phyloP scores from a whole-genome alignment of 129 eudicot species.

The Flaveria brownii region DNA sequence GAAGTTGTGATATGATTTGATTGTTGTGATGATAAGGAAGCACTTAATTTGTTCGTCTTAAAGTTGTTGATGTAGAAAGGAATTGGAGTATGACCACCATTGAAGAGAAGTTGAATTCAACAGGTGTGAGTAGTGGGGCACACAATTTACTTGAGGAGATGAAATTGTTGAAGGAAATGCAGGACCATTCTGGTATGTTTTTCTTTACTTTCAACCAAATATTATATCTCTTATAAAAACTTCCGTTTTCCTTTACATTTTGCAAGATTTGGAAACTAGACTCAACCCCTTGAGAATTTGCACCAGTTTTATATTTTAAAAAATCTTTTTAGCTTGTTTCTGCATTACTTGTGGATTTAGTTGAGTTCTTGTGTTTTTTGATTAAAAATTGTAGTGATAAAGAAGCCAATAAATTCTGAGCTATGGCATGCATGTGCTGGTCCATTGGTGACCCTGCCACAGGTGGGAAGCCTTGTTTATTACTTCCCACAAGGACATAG shows the following conservation, averaged over 20 bases:
- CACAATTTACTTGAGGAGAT: constrained; percentile 73
- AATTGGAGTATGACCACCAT: constrained; percentile 48
- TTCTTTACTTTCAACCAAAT: neutral
- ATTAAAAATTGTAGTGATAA: constrained; percentile 14
- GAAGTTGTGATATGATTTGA: constrained; percentile 5
- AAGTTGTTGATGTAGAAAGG: constrained; percentile 32
- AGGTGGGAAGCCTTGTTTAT: constrained; percentile 91
- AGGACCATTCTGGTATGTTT: constrained; percentile 82
- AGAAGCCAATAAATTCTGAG: constrained; percentile 77
- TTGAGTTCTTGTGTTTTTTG: neutral
- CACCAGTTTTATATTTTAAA: neutral
- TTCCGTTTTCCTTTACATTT: constrained; percentile 1
- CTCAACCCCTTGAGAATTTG: neutral
- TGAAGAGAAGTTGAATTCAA: constrained; percentile 71
- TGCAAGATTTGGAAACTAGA: constrained; percentile 2
- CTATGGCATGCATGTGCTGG: constrained; percentile 99
- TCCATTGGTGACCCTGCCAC: constrained; percentile 89
- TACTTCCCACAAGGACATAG: constrained; percentile 98
- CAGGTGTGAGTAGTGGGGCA: constrained; percentile 61
- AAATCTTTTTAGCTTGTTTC: constrained; percentile 5
- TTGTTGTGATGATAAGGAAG: constrained; percentile 24
- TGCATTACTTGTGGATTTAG: neutral
- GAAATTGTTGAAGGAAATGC: constrained; percentile 93
- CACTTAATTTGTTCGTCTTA: constrained; percentile 7
- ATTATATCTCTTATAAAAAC: neutral